A percentile compares a stretch with the other conserved stretches of the same genome.
phyloP scores from a whole-genome alignment of 345 rosid species.

The Eucalyptus polyanthemos region DNA sequence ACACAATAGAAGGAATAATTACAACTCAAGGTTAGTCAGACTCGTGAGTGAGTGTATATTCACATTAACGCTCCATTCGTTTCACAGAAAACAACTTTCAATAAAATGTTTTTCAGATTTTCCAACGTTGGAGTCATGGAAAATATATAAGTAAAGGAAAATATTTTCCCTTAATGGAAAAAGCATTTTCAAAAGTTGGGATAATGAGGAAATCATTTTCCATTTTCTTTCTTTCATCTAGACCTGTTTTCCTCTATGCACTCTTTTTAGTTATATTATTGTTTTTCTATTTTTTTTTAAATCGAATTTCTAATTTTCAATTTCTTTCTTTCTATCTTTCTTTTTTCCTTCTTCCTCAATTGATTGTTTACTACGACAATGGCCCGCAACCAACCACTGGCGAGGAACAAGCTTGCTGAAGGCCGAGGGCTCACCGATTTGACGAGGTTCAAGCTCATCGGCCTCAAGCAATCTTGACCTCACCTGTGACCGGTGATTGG shows the following conservation, averaged over 20 bases:
- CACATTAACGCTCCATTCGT: rapidly evolving
- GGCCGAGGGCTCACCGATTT: rapidly evolving
- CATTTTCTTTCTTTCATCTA: too few species aligned
- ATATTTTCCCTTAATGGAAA: too few species aligned
- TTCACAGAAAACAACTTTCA: too few species aligned
- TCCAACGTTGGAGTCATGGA: rapidly evolving
- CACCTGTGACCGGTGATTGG: rapidly evolving
- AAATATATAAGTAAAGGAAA: too few species aligned
- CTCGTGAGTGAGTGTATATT: neutral
- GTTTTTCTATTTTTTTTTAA: too few species aligned
- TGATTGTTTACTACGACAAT: rapidly evolving
- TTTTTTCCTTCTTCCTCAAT: rapidly evolving
- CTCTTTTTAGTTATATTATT: too few species aligned
- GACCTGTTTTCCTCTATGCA: rapidly evolving
- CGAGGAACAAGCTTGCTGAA: rapidly evolving
- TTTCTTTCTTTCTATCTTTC: too few species aligned
- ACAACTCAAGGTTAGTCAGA: neutral
- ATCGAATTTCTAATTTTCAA: too few species aligned
- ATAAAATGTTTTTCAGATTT: too few species aligned
- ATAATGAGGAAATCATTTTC: too few species aligned
- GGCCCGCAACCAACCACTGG: rapidly evolving
- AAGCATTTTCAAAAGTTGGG: rapidly evolving
- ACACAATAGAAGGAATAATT: neutral
- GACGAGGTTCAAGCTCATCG: rapidly evolving
- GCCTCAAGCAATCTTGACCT: too few species aligned